Evolutionary conservation across 2,329 filamentous ascomycete genomes (phyloP), one percentile per base, ranked within the genome.

Genomic region (Fusarium sp.): DNA sequence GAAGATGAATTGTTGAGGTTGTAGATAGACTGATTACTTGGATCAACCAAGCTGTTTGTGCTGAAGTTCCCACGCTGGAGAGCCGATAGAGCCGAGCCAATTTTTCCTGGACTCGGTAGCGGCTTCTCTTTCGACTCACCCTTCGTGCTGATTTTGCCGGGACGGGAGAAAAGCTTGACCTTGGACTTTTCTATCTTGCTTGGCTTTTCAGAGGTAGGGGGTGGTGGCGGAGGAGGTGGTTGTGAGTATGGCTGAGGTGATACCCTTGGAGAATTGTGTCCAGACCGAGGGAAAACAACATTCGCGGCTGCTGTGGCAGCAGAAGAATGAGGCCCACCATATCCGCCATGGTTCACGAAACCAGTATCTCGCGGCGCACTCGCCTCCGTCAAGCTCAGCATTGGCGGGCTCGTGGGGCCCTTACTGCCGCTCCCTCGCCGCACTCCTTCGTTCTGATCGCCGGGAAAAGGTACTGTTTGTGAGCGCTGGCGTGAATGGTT

Each of bases 151-250:
- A 93, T 92, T 79, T 91, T 93, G 74, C 91, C 91, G 1, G 91
- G 91, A 51, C 92, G 87, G 8, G 90, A 92, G 76, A 94, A 94
- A 30, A 95, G 83, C 81, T 95, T 95, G 77, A 92, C 91, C 80
- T 93, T 94, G 65, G 89, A 88, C 64, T 92, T 92, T 72, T 92
- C 90, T 30, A 86, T 83, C 72, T 88, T 87, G 33, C 77, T 74
- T 23, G 85, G 84, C 77, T 91, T 90, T 70, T 91, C 89, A 4
- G 83, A 79, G 45, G 76, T 80, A 12, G 77, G 59, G 12, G 59
- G 59, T 6, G 61, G 78, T 45, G 75, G 80, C 9, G 76, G 78
- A 31, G 80, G 83, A 31, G 80, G 83, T 23, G 77, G 78, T 34
- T 78, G 83, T 57, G 76, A 79, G 16, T 78, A 77, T 65, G 67